Evolutionary conservation across 805 yeast genomes (phyloP).

Genomic region (Grigorovia transvaalensis): DNA sequence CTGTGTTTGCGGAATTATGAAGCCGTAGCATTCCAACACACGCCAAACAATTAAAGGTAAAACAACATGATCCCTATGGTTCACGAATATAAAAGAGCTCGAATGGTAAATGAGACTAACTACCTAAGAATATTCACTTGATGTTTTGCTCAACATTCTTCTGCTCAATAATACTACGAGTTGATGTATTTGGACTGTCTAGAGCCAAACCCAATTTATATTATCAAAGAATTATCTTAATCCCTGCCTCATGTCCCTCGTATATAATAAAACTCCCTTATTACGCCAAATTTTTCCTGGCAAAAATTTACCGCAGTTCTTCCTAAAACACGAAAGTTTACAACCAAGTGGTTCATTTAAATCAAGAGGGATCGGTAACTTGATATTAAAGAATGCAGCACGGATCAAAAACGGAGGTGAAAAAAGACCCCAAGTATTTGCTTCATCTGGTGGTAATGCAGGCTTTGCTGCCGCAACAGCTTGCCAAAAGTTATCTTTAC

Average conservation of each 20-base stretch:
- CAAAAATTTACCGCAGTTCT: conserved; percentile 24
- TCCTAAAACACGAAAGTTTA: conserved; percentile 40
- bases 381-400: conserved; percentile 30
- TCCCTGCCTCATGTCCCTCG: conserved; percentile 8
- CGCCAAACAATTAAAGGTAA: too few relatives aligned
- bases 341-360: conserved; percentile 54
- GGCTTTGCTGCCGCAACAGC: conserved; percentile 43
- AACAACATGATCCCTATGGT: too few relatives aligned
- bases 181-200: too few relatives aligned
- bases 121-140: too few relatives aligned
- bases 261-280: conserved; percentile 18
- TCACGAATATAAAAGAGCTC: too few relatives aligned
- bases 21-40: too few relatives aligned
- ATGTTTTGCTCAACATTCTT: too few relatives aligned
- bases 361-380: conserved; percentile 43
- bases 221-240: too few relatives aligned
- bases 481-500: conserved; percentile 30
- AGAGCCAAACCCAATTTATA: too few relatives aligned
- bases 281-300: conserved; percentile 13
- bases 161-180: too few relatives aligned
- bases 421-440: conserved; percentile 33
- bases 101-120: too few relatives aligned
- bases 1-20: too few relatives aligned
- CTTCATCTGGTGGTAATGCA: conserved; percentile 43
- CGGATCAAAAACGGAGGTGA: conserved; percentile 20